A percentile compares a stretch with the other conserved stretches of the same genome.
phyloP scores from a whole-genome alignment of 148 eudicot genomes.

The Spergularia bocconei region DNA sequence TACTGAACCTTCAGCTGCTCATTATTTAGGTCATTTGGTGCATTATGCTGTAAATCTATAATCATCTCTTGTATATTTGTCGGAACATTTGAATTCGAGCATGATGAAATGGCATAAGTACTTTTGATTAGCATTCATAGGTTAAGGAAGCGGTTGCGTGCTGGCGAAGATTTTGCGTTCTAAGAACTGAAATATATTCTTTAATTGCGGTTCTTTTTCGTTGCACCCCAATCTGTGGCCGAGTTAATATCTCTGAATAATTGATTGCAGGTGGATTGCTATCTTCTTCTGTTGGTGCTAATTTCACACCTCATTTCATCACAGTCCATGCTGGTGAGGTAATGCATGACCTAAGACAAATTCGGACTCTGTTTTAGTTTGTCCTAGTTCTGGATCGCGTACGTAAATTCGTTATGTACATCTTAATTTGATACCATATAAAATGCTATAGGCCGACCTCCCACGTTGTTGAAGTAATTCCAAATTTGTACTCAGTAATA shows the following conservation, averaged over 20 bases:
- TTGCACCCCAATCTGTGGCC: not conserved
- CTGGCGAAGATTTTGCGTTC: not conserved
- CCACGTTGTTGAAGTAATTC: not conserved
- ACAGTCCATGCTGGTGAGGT: conserved; percentile 96
- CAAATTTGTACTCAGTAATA: not conserved
- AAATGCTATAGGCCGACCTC: not conserved
- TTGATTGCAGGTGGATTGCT: conserved; percentile 67
- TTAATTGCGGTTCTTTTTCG: not conserved
- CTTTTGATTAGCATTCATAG: too few relatives aligned
- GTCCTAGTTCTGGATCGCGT: not conserved
- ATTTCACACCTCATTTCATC: conserved; percentile 90
- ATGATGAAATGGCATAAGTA: not conserved
- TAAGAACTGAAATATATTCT: not conserved
- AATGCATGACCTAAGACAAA: conserved; percentile 10
- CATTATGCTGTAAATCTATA: not conserved
- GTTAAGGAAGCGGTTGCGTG: not conserved
- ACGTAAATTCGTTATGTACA: not conserved
- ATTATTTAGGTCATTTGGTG: not conserved
- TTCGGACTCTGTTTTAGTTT: not conserved
- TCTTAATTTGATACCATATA: not conserved
- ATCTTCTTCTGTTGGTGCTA: conserved; percentile 81
- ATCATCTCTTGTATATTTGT: not conserved
- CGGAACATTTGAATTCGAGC: not conserved
- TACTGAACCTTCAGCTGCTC: conserved; percentile 1
- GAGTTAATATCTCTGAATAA: not conserved